phyloP scores from a whole-genome alignment of 2,329 filamentous ascomycete genomes.

The Gnomoniopsis sp. region DNA sequence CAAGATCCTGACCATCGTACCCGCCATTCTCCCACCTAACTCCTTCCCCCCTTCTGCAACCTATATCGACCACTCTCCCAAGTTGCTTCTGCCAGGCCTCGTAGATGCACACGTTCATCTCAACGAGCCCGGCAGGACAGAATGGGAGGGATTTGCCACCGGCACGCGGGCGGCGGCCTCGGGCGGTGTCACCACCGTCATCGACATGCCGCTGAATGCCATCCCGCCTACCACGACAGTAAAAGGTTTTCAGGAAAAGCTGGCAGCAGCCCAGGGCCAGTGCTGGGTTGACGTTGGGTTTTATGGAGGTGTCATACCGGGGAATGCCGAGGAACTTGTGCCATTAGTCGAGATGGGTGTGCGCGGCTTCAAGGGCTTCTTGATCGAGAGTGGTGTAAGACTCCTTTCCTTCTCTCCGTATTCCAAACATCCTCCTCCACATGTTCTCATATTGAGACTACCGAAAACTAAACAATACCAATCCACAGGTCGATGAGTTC shows the following conservation, averaged over 20 bases:
- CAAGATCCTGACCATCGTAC: slow-evolving; percentile 76
- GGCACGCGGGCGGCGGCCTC: slow-evolving; percentile 92
- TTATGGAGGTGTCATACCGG: slow-evolving; percentile 91
- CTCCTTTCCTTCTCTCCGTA: slow-evolving; percentile 21
- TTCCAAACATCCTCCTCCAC: not conserved
- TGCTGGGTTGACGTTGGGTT: slow-evolving; percentile 99
- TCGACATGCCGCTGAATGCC: slow-evolving; percentile 97
- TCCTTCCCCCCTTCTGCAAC: slow-evolving; percentile 69
- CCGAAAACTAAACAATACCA: slow-evolving; percentile 10
- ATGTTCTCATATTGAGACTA: not conserved
- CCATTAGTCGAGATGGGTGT: slow-evolving; percentile 82
- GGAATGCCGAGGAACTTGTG: slow-evolving; percentile 76
- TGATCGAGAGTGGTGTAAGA: slow-evolving; percentile 94
- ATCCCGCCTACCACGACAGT: slow-evolving; percentile 95
- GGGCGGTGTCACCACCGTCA: slow-evolving; percentile 91
- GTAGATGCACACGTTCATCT: slow-evolving; percentile 97
- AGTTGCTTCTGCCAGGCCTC: slow-evolving; percentile 81
- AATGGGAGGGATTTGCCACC: slow-evolving; percentile 98
- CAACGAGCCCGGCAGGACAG: slow-evolving; percentile 92
- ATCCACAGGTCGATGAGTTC: slow-evolving; percentile 80
- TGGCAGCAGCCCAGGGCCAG: slow-evolving; percentile 77
- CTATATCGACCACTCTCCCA: slow-evolving; percentile 82
- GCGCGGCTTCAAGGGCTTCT: slow-evolving; percentile 93
- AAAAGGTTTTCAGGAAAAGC: slow-evolving; percentile 76
- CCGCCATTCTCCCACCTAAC: slow-evolving; percentile 68